Evolutionary conservation across 495 filamentous ascomycete genomes (phyloP).

Genomic region (Massariosphaeria phaeospora): DNA sequence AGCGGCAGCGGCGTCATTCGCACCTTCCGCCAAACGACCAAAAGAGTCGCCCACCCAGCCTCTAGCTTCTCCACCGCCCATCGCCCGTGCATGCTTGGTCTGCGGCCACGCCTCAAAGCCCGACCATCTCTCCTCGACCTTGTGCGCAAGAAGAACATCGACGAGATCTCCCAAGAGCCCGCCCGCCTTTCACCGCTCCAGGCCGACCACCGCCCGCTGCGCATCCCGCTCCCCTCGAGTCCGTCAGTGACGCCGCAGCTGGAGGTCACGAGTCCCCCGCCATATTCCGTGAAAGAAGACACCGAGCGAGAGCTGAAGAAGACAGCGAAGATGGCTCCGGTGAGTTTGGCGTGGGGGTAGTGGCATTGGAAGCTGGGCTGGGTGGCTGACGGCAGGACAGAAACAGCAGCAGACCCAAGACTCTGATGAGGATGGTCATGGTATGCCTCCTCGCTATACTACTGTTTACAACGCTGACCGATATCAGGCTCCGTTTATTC

Average conservation of each 20-base stretch:
- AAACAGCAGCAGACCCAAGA: slow-evolving; percentile 33
- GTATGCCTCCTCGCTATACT: slow-evolving; percentile 36
- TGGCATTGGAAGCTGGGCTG: background rate
- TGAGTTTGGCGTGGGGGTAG: slow-evolving; percentile 20
- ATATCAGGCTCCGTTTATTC: slow-evolving; percentile 67
- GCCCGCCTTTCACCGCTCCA: slow-evolving; percentile 7
- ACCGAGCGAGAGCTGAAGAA: background rate
- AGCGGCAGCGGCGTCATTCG: background rate
- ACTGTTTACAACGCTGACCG: slow-evolving; percentile 16
- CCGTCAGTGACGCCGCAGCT: slow-evolving; percentile 11
- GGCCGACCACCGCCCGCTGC: slow-evolving; percentile 24
- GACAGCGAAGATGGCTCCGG: slow-evolving; percentile 32
- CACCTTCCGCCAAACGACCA: slow-evolving; percentile 1
- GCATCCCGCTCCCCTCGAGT: slow-evolving; percentile 33
- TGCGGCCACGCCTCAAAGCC: slow-evolving; percentile 60
- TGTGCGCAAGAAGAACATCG: slow-evolving; percentile 48
- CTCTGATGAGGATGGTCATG: slow-evolving; percentile 50
- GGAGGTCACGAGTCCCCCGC: slow-evolving; percentile 1
- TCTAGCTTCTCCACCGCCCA: slow-evolving; percentile 5
- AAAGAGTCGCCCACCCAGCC: slow-evolving; percentile 1
- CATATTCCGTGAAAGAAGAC: slow-evolving; percentile 2
- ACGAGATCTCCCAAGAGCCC: slow-evolving; percentile 31
- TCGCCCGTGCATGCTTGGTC: slow-evolving; percentile 46
- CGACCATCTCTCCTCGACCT: slow-evolving; percentile 71
- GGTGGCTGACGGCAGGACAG: slow-evolving; percentile 23